Percentiles rank a stretch among this genome's conserved stretches.
Evolutionary conservation across 345 rosid species (phyloP).

Genomic region (Carallia pectinifolia): DNA sequence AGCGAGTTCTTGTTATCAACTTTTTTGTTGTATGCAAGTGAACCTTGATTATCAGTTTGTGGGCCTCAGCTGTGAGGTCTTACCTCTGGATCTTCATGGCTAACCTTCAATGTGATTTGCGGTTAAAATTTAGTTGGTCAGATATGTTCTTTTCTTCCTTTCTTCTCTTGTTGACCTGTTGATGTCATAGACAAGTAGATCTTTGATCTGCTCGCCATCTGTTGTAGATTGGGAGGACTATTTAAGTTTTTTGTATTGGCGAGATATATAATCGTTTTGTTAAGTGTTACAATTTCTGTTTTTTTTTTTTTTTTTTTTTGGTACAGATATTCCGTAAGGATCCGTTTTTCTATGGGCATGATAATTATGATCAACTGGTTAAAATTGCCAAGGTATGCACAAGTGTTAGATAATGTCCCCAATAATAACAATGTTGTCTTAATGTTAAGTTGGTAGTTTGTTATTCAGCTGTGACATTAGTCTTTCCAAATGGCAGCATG

Average conservation of each 20-base stretch:
- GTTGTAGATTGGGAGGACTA: constrained; percentile 26
- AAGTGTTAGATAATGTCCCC: constrained; percentile 1
- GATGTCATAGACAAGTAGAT: constrained; percentile 17
- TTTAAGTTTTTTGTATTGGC: constrained; percentile 19
- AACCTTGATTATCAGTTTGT: not conserved
- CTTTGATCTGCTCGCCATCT: constrained; percentile 34
- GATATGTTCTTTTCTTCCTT: not conserved
- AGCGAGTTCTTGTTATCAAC: constrained; percentile 13
- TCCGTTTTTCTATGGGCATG: constrained; percentile 98
- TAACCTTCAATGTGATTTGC: not conserved
- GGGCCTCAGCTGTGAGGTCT: not conserved
- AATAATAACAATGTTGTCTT: not conserved
- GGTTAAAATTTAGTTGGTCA: constrained; percentile 4
- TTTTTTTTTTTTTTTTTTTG: constrained; percentile 25
- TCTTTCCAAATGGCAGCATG: not conserved
- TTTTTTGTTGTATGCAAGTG: constrained; percentile 27
- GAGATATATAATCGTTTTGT: constrained; percentile 17
- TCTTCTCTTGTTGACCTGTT: constrained; percentile 1
- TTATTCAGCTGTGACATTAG: not conserved
- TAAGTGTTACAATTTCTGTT: constrained; percentile 30
- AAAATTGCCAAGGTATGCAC: constrained; percentile 87
- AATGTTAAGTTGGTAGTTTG: not conserved
- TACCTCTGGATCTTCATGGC: not conserved
- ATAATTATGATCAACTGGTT: constrained; percentile 94
- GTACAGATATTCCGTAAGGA: constrained; percentile 96